A percentile compares a stretch with the other conserved stretches of the same genome.
phyloP scores from a whole-genome alignment of 2,329 filamentous ascomycete species.

The Diaporthe sp. region DNA sequence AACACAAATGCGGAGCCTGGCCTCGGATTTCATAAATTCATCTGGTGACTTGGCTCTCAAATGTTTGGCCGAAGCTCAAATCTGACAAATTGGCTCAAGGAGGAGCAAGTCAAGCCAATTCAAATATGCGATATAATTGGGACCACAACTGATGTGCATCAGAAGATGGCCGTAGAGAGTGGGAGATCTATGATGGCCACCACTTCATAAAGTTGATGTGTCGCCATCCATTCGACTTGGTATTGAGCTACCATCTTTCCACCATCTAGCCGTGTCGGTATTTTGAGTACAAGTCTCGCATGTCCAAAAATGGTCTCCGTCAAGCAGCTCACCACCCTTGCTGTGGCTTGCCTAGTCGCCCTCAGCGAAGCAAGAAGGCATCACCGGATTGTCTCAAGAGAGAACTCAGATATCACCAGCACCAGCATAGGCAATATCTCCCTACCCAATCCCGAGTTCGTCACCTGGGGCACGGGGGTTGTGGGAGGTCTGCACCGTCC shows the following conservation, averaged over 20 bases:
- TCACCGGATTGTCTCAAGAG: background rate
- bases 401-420: background rate
- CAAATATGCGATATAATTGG: too few relatives aligned
- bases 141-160: too few relatives aligned
- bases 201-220: background rate
- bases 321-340: background rate
- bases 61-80: background rate
- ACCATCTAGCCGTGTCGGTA: background rate
- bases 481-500: slow-evolving; percentile 40
- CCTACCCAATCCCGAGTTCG: background rate
- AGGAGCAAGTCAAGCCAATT: too few relatives aligned
- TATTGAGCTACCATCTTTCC: background rate
- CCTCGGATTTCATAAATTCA: background rate
- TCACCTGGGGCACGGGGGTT: slow-evolving; percentile 20
- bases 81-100: too few relatives aligned
- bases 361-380: background rate
- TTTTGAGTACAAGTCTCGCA: background rate
- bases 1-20: background rate
- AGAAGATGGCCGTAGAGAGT: too few relatives aligned
- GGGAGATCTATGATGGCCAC: background rate
- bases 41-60: background rate
- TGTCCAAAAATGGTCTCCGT: background rate
- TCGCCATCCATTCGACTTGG: too few relatives aligned
- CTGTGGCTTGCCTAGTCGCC: background rate
- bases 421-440: background rate